A percentile compares a stretch with the other conserved stretches of the same genome.
These are phyloP conservation scores for Nidula microcarpa DNA, from an alignment of 768 basidiomycete genomes.

Conservation along the genomic window DNA sequence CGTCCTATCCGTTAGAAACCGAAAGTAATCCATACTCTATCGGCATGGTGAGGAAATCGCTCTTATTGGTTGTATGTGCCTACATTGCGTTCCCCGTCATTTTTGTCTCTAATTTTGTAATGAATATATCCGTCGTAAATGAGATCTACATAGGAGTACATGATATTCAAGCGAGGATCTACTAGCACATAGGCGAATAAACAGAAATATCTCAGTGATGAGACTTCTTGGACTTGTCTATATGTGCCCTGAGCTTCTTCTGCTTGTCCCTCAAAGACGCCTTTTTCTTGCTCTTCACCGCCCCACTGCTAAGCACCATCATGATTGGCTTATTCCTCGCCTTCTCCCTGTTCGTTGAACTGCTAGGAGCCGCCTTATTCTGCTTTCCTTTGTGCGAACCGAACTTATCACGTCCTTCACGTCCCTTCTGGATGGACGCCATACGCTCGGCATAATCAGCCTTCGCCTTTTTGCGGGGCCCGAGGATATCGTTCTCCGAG, in stretches of 20 bases:
- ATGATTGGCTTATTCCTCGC: constrained; percentile 91
- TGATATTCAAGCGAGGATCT: no score
- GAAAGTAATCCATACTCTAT: constrained; percentile 60
- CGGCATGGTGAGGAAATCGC: no score
- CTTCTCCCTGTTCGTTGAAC: constrained; percentile 91
- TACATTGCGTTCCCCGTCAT: no score
- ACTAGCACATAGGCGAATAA: no score
- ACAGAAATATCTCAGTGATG: constrained; percentile 15
- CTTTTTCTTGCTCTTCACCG: constrained; percentile 82
- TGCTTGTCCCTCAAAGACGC: constrained; percentile 81
- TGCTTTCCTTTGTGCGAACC: constrained; percentile 90
- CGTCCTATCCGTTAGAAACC: constrained; percentile 89
- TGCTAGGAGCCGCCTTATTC: constrained; percentile 76
- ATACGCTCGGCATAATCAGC: constrained; percentile 92
- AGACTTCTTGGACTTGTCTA: constrained; percentile 63
- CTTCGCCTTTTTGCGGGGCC: constrained; percentile 91
- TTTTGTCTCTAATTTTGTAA: no score
- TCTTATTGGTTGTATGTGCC: no score
- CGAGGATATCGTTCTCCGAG: constrained; percentile 89
- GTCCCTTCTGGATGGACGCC: constrained; percentile 86
- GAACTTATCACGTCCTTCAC: constrained; percentile 94
- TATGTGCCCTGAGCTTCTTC: constrained; percentile 71
- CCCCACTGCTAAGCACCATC: constrained; percentile 81
- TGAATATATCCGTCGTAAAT: no score
- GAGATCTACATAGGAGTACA: no score